phyloP scores from a whole-genome alignment of 2,329 filamentous ascomycete genomes.

The Zymoseptoria passerinii region DNA sequence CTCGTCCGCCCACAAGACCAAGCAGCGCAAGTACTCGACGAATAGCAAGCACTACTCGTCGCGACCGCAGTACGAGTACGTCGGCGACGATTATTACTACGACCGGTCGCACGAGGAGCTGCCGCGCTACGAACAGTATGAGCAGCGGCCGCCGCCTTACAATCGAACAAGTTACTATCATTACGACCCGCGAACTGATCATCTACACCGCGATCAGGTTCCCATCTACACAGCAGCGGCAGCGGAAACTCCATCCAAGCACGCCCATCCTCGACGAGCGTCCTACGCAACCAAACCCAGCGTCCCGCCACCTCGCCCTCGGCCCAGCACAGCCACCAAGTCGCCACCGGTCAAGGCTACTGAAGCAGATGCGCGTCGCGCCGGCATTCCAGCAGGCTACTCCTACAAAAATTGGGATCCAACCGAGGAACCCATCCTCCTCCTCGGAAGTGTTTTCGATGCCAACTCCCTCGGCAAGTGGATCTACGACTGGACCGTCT shows the following conservation, averaged over 20 bases:
- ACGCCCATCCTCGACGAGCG: slow-evolving; percentile 30
- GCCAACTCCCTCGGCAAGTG: slow-evolving; percentile 96
- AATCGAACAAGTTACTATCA: slow-evolving; percentile 47
- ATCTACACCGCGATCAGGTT: slow-evolving; percentile 42
- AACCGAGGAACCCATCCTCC: slow-evolving; percentile 82
- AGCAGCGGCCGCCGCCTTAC: slow-evolving; percentile 41
- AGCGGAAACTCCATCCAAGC: slow-evolving; percentile 31
- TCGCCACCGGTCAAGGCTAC: slow-evolving; percentile 45
- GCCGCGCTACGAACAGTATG: slow-evolving; percentile 34
- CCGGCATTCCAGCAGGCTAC: slow-evolving; percentile 77
- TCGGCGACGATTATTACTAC: slow-evolving; percentile 46
- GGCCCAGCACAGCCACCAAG: slow-evolving; percentile 33
- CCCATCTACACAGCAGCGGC: slow-evolving; percentile 35
- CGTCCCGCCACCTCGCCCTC: slow-evolving; percentile 37
- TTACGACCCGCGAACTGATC: slow-evolving; percentile 43
- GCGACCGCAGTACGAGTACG: slow-evolving; percentile 43
- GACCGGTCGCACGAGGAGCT: slow-evolving; percentile 41
- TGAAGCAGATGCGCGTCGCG: slow-evolving; percentile 55
- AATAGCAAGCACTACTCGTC: slow-evolving; percentile 43
- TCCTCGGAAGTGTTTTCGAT: slow-evolving; percentile 92
- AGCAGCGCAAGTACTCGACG: slow-evolving; percentile 29
- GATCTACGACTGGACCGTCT: slow-evolving; percentile 99
- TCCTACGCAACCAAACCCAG: slow-evolving; percentile 48
- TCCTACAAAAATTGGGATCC: slow-evolving; percentile 99
- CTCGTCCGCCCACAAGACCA: slow-evolving; percentile 25